phyloP scores from a whole-genome alignment of 306 rosid species.

The Rosa persica region DNA sequence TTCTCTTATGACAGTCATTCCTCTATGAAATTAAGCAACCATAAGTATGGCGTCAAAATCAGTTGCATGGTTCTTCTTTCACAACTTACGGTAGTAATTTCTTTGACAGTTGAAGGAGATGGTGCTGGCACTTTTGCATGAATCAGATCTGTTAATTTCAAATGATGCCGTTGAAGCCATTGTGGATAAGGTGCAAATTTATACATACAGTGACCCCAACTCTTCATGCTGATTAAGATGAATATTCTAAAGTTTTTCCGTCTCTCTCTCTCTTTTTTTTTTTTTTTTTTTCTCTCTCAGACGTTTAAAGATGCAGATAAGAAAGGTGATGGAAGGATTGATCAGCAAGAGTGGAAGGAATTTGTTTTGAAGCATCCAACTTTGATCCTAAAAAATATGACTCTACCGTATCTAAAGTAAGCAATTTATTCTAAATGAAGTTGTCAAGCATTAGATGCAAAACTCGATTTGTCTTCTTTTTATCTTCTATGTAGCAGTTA shows the following conservation, averaged over 20 bases:
- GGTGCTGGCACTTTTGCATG: constrained; percentile 79
- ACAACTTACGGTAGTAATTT: constrained; percentile 10
- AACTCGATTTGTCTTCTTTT: neutral
- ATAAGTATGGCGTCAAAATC: neutral
- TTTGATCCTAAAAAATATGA: constrained; percentile 73
- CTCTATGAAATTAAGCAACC: neutral
- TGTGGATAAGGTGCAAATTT: constrained; percentile 66
- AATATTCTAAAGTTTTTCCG: constrained; percentile 6
- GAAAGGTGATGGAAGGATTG: constrained; percentile 82
- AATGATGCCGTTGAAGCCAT: constrained; percentile 71
- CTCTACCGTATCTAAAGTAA: constrained; percentile 77
- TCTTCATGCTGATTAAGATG: constrained; percentile 1
- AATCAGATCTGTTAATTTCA: constrained; percentile 77
- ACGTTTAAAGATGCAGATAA: constrained; percentile 75
- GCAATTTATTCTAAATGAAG: constrained; percentile 27
- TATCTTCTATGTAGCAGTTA: neutral
- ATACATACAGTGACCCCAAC: neutral
- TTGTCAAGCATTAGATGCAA: constrained; percentile 11
- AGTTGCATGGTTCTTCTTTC: neutral
- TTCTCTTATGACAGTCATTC: neutral
- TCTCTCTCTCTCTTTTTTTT: no score
- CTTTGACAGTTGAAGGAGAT: constrained; percentile 75
- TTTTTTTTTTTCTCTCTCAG: constrained; percentile 39
- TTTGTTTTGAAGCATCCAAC: constrained; percentile 76
- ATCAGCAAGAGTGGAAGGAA: constrained; percentile 89